Conservation (phyloP, 2,329 filamentous ascomycete genomes). For the Torrubiella hemipterigena region DNA sequence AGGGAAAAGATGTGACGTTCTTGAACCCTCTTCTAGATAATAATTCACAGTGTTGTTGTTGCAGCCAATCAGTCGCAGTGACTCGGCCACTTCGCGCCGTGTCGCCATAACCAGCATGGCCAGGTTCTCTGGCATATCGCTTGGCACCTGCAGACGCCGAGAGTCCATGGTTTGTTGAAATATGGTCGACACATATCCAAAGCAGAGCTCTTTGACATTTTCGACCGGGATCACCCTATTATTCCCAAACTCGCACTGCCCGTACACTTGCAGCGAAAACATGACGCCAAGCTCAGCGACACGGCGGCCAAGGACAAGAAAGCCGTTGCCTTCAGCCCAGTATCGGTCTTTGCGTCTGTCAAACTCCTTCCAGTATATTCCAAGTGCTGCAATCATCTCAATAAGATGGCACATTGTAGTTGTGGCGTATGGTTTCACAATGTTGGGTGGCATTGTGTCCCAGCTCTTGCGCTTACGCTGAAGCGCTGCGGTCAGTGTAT, state of each 20-base stretch:
- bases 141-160: constrained; percentile 23
- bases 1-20: constrained; percentile 37
- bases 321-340: constrained; percentile 44
- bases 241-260: constrained; percentile 32
- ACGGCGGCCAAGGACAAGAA: constrained; percentile 33
- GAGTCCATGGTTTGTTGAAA: constrained; percentile 28
- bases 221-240: constrained; percentile 41
- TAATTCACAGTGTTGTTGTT: constrained; percentile 37
- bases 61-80: constrained; percentile 40
- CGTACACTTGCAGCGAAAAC: constrained; percentile 40
- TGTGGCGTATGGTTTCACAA: constrained; percentile 38
- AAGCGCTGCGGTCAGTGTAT: constrained; percentile 32
- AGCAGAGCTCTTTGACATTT: constrained; percentile 41
- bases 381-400: constrained; percentile 40
- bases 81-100: constrained; percentile 36
- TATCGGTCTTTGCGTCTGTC: constrained; percentile 37
- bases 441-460: constrained; percentile 36
- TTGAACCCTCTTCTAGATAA: constrained; percentile 24
- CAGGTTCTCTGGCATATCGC: constrained; percentile 28
- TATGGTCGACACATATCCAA: constrained; percentile 43
- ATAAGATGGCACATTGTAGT: constrained; percentile 43
- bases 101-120: constrained; percentile 35
- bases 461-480: constrained; percentile 35
- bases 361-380: constrained; percentile 48
- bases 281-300: constrained; percentile 38